A percentile compares a stretch with the other conserved stretches of the same genome.
These are phyloP conservation scores for Hypoxylon sp. DNA, from an alignment of 2,329 filamentous ascomycete genomes.

Conservation along the genomic window DNA sequence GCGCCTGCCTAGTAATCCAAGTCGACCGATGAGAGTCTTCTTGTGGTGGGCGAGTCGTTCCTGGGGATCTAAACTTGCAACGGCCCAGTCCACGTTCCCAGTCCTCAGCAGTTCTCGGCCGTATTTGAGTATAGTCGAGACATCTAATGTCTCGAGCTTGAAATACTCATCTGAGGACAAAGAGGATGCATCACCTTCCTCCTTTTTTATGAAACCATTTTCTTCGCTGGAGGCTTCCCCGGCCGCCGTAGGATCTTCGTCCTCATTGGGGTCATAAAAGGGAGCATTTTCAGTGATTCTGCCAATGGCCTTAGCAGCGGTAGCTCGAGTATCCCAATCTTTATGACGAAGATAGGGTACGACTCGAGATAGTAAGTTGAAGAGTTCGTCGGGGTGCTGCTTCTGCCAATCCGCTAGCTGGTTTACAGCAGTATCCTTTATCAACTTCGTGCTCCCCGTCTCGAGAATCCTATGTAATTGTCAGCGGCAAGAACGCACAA, in stretches of 20 bases:
- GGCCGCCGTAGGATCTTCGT: slow-evolving; percentile 65
- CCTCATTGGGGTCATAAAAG: slow-evolving; percentile 86
- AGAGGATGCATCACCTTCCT: slow-evolving; percentile 66
- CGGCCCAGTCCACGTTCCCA: slow-evolving; percentile 85
- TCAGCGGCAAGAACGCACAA: slow-evolving; percentile 22
- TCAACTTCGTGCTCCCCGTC: slow-evolving; percentile 95
- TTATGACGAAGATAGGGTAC: slow-evolving; percentile 96
- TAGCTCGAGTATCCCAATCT: slow-evolving; percentile 96
- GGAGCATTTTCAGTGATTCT: slow-evolving; percentile 93
- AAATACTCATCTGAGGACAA: slow-evolving; percentile 73
- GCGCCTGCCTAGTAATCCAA: slow-evolving; percentile 87
- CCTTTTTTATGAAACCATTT: slow-evolving; percentile 67
- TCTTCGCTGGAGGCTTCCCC: slow-evolving; percentile 59
- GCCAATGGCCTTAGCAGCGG: slow-evolving; percentile 92
- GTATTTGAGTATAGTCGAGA: slow-evolving; percentile 82
- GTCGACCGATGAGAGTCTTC: slow-evolving; percentile 83
- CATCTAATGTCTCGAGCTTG: slow-evolving; percentile 79
- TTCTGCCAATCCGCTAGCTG: slow-evolving; percentile 98
- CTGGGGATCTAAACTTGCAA: slow-evolving; percentile 84
- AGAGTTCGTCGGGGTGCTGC: slow-evolving; percentile 95
- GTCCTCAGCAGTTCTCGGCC: slow-evolving; percentile 88
- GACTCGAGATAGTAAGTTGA: slow-evolving; percentile 92
- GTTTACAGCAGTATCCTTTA: slow-evolving; percentile 95
- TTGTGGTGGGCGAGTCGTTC: slow-evolving; percentile 88
- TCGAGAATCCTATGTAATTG: slow-evolving; percentile 79